These are phyloP conservation scores for Ogataea hybrid DNA, from an alignment of 1,139 yeast species.

Conservation along the genomic window DNA sequence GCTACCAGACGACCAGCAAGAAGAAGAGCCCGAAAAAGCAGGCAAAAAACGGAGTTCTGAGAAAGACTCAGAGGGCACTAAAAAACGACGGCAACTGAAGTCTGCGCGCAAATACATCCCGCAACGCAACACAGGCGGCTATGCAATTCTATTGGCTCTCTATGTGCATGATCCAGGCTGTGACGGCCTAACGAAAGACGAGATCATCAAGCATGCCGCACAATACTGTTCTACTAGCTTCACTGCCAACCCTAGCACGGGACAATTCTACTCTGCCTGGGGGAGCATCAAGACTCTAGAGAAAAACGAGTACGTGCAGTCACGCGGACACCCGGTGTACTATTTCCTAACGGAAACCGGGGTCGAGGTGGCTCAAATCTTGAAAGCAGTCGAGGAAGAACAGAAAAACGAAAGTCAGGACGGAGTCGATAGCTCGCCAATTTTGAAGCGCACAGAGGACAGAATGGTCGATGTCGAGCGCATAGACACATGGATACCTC, in stretches of 20 bases:
- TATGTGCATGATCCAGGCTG: slow-evolving; percentile 48
- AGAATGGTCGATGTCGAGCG: not conserved
- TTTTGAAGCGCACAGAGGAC: slow-evolving; percentile 19
- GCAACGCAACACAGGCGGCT: slow-evolving; percentile 76
- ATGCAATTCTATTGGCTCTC: slow-evolving; percentile 73
- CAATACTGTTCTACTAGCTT: slow-evolving; percentile 67
- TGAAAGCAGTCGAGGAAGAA: slow-evolving; percentile 46
- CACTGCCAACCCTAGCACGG: slow-evolving; percentile 56
- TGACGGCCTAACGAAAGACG: slow-evolving; percentile 59
- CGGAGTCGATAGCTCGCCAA: slow-evolving; percentile 30
- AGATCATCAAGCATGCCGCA: slow-evolving; percentile 54
- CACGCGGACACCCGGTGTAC: slow-evolving; percentile 57
- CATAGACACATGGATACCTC: slow-evolving; percentile 7
- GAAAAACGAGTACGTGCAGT: slow-evolving; percentile 59
- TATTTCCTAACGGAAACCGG: slow-evolving; percentile 79
- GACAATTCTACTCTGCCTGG: slow-evolving; percentile 80
- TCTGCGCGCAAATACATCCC: slow-evolving; percentile 64
- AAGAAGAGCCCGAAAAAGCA: slow-evolving; percentile 6
- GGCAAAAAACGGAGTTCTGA: slow-evolving; percentile 13
- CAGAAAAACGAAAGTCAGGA: slow-evolving; percentile 19
- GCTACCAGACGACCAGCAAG: slow-evolving; percentile 35
- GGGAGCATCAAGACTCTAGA: slow-evolving; percentile 60
- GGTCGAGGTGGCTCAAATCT: slow-evolving; percentile 53
- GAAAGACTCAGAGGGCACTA: slow-evolving; percentile 1
- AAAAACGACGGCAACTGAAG: slow-evolving; percentile 29